These are phyloP conservation scores for Tieghemostelium lacteum DNA, from an alignment of 78 protist genomes.

Conservation along the genomic window DNA sequence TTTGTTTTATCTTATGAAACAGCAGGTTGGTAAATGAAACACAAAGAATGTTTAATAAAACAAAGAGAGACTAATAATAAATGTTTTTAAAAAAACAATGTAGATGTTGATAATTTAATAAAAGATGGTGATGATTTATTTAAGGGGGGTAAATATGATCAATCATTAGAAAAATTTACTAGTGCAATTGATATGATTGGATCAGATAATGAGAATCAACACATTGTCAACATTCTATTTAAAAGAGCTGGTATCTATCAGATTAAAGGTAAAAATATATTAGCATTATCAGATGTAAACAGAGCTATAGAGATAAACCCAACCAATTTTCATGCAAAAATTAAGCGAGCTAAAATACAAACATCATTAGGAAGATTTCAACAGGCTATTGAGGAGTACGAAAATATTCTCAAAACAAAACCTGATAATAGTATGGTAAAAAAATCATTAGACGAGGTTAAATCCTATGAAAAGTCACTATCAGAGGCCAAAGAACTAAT, in stretches of 20 bases:
- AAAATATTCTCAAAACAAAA: conserved; percentile 10
- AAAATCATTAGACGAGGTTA: conserved; percentile 11
- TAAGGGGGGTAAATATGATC: conserved; percentile 48
- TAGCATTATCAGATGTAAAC: conserved; percentile 63
- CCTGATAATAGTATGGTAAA: conserved; percentile 42
- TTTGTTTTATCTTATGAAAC: no score
- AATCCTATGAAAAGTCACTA: background rate
- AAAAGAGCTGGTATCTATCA: conserved; percentile 72
- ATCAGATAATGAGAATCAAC: background rate
- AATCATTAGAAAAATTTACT: conserved; percentile 38
- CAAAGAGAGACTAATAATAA: background rate
- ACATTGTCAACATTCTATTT: conserved; percentile 18
- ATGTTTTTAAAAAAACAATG: background rate
- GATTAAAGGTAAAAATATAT: conserved; percentile 10
- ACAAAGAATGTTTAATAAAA: no score
- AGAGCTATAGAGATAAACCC: conserved; percentile 68
- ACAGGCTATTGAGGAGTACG: conserved; percentile 43
- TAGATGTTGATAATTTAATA: conserved; percentile 50
- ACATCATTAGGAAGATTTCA: conserved; percentile 64
- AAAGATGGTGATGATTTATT: conserved; percentile 65
- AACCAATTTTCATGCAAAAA: conserved; percentile 44
- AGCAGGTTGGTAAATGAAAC: no score
- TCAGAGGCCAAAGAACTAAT: background rate
- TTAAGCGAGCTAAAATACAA: conserved; percentile 56
- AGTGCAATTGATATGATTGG: conserved; percentile 54